Evolutionary conservation across 495 filamentous ascomycete genomes (phyloP), one percentile per base, ranked within the genome.

Genomic region (Terfezia boudieri): DNA sequence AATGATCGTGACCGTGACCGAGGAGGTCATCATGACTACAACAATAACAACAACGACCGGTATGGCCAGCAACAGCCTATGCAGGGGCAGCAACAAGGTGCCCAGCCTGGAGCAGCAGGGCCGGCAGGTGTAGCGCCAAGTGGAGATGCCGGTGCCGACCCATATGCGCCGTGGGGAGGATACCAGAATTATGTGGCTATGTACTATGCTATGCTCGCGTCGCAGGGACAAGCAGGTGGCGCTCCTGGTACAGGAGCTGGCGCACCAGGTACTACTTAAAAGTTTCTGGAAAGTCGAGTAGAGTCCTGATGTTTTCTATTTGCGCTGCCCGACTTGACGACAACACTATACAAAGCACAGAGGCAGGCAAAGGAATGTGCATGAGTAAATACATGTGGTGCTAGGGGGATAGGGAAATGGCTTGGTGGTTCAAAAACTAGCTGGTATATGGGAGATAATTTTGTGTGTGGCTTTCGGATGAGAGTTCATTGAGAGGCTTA

Each of bases 131-230:
- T 35, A 7, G 16, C 52, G 7, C 26, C 37, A 17, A 51, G 51
- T 2, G 46, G 26, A 6, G 51, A 23, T 38, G 53, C 22, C 22
- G 51, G 56, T 8, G 56, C 51, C 23, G 63, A 65, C 50, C 62
- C 62, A 4, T 65, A 65, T 50, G 63, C 63, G 1, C 63, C 63
- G 11, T 65, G 64, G 37, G 63, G 63, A 43, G 63, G 63, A 8
- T 65, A 65, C 10, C 62, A 65, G 49, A 56, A 54, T 36, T 65
- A 65, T 50, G 65, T 59, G 20, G 57, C 62, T 2, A 65, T 65
- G 59, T 65, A 65, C 46, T 65, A 65, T 46, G 62, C 63, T 9
- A 57, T 60, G 10, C 51, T 65, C 52, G 59, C 61, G 62, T 62
- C 64, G 17, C 63, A 65, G 41, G 59, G 52, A 8, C 55, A 46